Conservation (phyloP, 2,329 filamentous ascomycete genomes). For the Fusarium odoratissimum region DNA sequence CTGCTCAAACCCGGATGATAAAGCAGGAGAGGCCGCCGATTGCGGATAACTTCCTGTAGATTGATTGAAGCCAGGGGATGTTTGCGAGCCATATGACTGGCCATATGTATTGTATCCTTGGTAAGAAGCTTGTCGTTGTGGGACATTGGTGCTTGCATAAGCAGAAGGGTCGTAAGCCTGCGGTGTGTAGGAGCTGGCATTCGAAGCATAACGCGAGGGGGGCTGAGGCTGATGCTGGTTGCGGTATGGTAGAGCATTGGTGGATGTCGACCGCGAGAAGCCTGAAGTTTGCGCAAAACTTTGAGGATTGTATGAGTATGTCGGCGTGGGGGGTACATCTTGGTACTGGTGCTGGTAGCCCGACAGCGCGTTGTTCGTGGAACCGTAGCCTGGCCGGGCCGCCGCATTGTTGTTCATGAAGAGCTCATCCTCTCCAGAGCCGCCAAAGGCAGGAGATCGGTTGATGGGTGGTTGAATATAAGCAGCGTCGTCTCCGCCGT, state of each 20-base stretch:
- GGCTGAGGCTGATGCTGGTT: slow-evolving; percentile 51
- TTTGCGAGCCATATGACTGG: slow-evolving; percentile 55
- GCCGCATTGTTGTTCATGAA: slow-evolving; percentile 65
- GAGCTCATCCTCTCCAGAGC: slow-evolving; percentile 66
- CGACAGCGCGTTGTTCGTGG: slow-evolving; percentile 59
- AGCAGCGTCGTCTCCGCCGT: slow-evolving; percentile 77
- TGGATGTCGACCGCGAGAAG: slow-evolving; percentile 62
- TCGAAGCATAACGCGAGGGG: slow-evolving; percentile 54
- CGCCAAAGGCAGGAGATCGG: slow-evolving; percentile 39
- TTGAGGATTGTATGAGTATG: slow-evolving; percentile 77
- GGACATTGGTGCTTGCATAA: slow-evolving; percentile 61
- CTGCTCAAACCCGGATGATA: slow-evolving; percentile 56
- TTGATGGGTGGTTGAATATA: slow-evolving; percentile 57
- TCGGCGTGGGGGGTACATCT: slow-evolving; percentile 58
- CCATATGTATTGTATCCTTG: slow-evolving; percentile 60
- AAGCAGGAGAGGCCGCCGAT: slow-evolving; percentile 45
- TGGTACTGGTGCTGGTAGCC: slow-evolving; percentile 66
- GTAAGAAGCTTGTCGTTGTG: slow-evolving; percentile 65
- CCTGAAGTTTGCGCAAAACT: slow-evolving; percentile 60
- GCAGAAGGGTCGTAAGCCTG: slow-evolving; percentile 70
- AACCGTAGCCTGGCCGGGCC: slow-evolving; percentile 53
- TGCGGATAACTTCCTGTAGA: slow-evolving; percentile 47
- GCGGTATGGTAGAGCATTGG: slow-evolving; percentile 62
- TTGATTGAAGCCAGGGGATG: slow-evolving; percentile 52
- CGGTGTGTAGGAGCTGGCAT: slow-evolving; percentile 60